Evolutionary conservation across 148 eudicot species (phyloP), one percentile per base, ranked within the genome.

Genomic region (Rhododendron molle): DNA sequence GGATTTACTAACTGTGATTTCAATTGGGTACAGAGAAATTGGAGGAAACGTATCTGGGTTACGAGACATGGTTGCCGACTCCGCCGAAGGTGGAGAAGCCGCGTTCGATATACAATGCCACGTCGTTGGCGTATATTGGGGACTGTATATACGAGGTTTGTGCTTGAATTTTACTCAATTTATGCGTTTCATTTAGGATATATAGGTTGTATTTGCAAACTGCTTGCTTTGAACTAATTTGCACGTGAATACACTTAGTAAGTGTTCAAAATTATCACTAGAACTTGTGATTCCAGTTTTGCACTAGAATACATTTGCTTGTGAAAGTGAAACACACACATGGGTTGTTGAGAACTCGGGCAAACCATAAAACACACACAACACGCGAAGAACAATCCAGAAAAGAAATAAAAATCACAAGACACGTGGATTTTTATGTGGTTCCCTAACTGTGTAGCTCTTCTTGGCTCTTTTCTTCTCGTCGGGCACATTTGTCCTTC

Each of bases 61-160:
- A 87, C 72, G 96, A 96, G 62, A 88, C 88, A 84, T 96, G 98
- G 98, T 78, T 94, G 88, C 98, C 98, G 74, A 92, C 76, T 15
- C 86, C 98, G 7, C 98, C 98, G 0, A 92, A 92, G 86, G 95
- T 94, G 83, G 92, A 94, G 87, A 94, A 92, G 85, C 98, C 98
- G 54, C 95, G 96, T 52, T 92, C 98, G 7, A 81, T 90, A 5
- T 92, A 92, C 84, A 96, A 96, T 90, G 98, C 98, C 1, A 98
- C 98, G 11, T 86, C 96, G 21, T 86, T 96, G 88, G 98, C 98
- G 0, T 96, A 92, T 80, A 90, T 96, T 78, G 98, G 98, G 77
- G 98, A 96, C 85, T 91, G 95, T 85, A 93, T 96, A 84, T 96
- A 89, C 73, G 98, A 96, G 93, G 98, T 93, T 76, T 80, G 62